Conservation (phyloP, 2,329 filamentous ascomycete species). For the Apiospora kogelbergensis region DNA sequence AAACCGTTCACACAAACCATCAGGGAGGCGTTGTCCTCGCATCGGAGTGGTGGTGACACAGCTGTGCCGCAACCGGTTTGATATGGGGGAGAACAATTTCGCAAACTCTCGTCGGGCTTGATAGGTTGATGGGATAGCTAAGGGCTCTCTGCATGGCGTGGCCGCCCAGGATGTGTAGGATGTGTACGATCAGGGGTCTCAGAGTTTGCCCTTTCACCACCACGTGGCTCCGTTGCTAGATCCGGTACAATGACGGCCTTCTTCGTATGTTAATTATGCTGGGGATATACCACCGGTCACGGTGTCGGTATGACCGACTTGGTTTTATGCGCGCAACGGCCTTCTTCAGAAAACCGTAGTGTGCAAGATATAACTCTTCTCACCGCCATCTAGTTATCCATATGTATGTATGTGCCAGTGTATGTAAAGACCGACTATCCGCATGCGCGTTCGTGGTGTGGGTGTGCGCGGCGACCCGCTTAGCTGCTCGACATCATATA, state of each 20-base stretch:
- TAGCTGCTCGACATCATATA: slow-evolving; percentile 4
- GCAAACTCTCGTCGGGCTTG: background rate
- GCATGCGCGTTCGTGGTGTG: background rate
- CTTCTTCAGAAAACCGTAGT: background rate
- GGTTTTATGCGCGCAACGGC: background rate
- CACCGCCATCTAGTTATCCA: background rate
- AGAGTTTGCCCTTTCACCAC: background rate
- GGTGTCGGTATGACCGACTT: too few relatives aligned
- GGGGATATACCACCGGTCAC: too few relatives aligned
- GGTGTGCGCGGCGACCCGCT: background rate
- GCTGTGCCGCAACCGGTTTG: background rate
- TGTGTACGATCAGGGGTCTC: background rate
- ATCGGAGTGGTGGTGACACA: background rate
- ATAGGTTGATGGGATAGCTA: background rate
- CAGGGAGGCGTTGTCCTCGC: background rate
- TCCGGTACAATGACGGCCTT: background rate
- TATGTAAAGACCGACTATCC: background rate
- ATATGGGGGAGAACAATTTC: background rate
- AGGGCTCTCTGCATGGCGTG: background rate
- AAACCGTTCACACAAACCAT: background rate
- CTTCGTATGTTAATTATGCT: background rate
- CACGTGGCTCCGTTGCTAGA: slow-evolving; percentile 6
- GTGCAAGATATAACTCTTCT: background rate
- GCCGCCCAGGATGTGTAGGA: background rate
- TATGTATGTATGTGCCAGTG: background rate